These are phyloP conservation scores for Musa troglodytarum DNA, from an alignment of 176 grass and related monocot genomes.

Conservation along the genomic window DNA sequence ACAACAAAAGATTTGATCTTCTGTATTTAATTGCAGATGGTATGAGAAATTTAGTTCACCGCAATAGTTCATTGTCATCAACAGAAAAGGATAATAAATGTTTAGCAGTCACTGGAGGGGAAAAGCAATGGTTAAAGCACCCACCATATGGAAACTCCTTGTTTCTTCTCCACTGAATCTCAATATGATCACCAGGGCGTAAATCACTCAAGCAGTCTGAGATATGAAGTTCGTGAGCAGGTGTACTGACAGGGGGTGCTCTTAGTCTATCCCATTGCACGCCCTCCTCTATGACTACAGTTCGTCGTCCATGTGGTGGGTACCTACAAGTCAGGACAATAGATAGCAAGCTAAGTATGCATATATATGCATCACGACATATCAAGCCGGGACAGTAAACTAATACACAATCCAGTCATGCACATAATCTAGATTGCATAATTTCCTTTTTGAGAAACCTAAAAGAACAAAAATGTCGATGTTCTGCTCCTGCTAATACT, in stretches of 20 bases:
- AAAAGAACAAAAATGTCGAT: neutral
- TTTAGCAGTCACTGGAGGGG: slow-evolving; percentile 24
- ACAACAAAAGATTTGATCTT: neutral
- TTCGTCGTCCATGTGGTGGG: slow-evolving; percentile 64
- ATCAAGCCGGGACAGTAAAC: neutral
- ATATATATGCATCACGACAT: neutral
- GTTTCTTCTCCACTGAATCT: slow-evolving; percentile 98
- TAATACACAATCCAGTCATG: neutral
- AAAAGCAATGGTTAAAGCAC: slow-evolving; percentile 8
- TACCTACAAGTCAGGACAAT: slow-evolving; percentile 38
- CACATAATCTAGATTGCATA: neutral
- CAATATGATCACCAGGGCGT: slow-evolving; percentile 63
- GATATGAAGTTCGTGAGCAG: slow-evolving; percentile 56
- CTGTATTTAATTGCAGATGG: neutral
- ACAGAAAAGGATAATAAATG: slow-evolving; percentile 25
- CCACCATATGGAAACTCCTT: slow-evolving; percentile 93
- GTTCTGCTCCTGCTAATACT: neutral
- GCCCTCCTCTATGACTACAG: slow-evolving; percentile 55
- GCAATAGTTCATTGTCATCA: neutral
- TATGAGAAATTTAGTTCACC: slow-evolving; percentile 5
- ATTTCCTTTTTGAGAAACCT: neutral
- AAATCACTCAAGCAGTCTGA: slow-evolving; percentile 74
- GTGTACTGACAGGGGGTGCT: slow-evolving; percentile 46
- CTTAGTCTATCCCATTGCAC: slow-evolving; percentile 77
- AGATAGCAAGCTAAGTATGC: neutral